These are phyloP conservation scores for Pascua guehoae DNA, from an alignment of 1,284 basidiomycete genomes.

Conservation along the genomic window DNA sequence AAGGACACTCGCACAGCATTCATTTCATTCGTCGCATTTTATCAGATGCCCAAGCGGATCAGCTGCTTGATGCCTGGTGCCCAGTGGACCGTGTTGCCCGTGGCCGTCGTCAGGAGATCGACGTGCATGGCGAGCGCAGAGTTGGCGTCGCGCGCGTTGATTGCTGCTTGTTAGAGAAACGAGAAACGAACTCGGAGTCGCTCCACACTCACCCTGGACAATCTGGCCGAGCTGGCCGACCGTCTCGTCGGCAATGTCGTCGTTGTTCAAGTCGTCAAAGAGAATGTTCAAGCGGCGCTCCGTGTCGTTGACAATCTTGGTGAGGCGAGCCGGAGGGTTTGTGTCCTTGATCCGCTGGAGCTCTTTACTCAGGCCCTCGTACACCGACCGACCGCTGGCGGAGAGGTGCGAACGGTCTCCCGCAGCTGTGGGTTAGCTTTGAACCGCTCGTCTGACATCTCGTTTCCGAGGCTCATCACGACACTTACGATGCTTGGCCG, in stretches of 20 bases:
- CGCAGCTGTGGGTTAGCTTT: slow-evolving; percentile 56
- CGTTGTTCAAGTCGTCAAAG: slow-evolving; percentile 89
- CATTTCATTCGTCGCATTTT: slow-evolving; percentile 1
- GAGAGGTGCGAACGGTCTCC: slow-evolving; percentile 91
- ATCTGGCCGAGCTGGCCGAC: slow-evolving; percentile 67
- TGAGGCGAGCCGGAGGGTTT: slow-evolving; percentile 50
- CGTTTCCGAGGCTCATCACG: too few relatives aligned
- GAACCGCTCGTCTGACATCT: too few relatives aligned
- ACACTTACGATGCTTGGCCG: slow-evolving; percentile 66
- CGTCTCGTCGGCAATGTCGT: slow-evolving; percentile 69
- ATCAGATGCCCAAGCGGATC: slow-evolving; percentile 35
- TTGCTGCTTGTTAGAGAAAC: slow-evolving; percentile 54
- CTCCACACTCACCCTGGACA: slow-evolving; percentile 58
- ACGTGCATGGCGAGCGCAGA: slow-evolving; percentile 72
- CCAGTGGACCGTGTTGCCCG: slow-evolving; percentile 79
- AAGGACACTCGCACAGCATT: neutral
- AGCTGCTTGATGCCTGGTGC: slow-evolving; percentile 82
- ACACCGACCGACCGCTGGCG: slow-evolving; percentile 64
- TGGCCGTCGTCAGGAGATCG: slow-evolving; percentile 69
- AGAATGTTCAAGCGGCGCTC: slow-evolving; percentile 81
- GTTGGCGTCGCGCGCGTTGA: slow-evolving; percentile 66
- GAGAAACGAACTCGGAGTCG: neutral
- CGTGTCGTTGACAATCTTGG: slow-evolving; percentile 80
- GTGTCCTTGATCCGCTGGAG: slow-evolving; percentile 65
- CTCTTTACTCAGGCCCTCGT: slow-evolving; percentile 62